Evolutionary conservation across 495 filamentous ascomycete species (phyloP), one percentile per base, ranked within the genome.

Genomic region (Beverwykella pulmonaria): DNA sequence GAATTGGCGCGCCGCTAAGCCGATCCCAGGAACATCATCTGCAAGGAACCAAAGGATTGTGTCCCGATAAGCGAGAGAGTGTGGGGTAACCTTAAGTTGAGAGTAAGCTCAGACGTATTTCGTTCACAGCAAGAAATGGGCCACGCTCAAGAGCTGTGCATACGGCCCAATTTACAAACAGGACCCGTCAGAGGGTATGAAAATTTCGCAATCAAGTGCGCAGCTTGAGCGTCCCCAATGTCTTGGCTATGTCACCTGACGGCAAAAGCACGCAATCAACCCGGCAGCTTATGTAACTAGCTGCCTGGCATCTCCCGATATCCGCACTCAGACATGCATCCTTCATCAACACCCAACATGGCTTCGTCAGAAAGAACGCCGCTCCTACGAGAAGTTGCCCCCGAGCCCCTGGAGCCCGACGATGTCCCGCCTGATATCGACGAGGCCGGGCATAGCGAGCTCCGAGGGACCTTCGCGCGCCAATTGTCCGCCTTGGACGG

Each of bases 401-500:
- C 39, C 23, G 44, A 17, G 19, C 32, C 53, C 6, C 9, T 55
- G 19, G 29, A 8, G 1, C 25, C 53, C 19, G 26, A 30, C 1
- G 15, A 30, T 15, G 25, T 29, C 22, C 10, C 19, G 8, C 9
- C 57, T 4, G 46, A 29, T 2, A 49, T 12, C n/a, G 20, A 30
- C 12, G 19, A 61, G 1, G 17, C 15, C 32, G 53, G 36, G 15
- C 2, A 15, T 17, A 47, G n/a, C 20, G 30, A 67, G 20, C 27
- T 47, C 14, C 65, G 34, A 20, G 54, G 59, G 5, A 63, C 65
- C 27, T 68, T 84, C 61, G 75, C 71, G n/a, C 78, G 75, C 36
- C 81, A 76, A 44, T 78, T 84, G 15, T 78, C 79, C 29, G 73
- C 82, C 7, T 57, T 80, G 22, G 82, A 85, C 53, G 83, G 80